These are phyloP conservation scores for Zygoascus flipseniorum DNA, from an alignment of 805 yeast species.

Conservation along the genomic window DNA sequence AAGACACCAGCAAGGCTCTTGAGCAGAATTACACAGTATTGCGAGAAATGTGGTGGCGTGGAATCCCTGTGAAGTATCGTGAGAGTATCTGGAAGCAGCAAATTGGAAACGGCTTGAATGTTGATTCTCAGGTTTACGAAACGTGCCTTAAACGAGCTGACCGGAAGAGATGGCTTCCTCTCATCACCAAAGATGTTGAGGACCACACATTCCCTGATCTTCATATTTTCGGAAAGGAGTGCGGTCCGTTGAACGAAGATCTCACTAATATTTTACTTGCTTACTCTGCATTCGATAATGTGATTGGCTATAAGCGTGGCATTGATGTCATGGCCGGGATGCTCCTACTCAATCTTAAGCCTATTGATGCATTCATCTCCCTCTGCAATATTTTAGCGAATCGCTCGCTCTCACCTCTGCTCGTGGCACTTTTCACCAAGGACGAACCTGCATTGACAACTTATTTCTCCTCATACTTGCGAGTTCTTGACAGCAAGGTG, in stretches of 20 bases:
- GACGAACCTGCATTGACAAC: slow-evolving; percentile 29
- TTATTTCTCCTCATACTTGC: slow-evolving; percentile 40
- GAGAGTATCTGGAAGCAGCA: slow-evolving; percentile 44
- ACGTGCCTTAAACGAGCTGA: slow-evolving; percentile 8
- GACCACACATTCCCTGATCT: slow-evolving; percentile 31
- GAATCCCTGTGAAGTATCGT: slow-evolving; percentile 41
- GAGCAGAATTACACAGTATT: slow-evolving; percentile 26
- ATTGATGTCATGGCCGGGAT: slow-evolving; percentile 35
- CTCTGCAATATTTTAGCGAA: slow-evolving; percentile 32
- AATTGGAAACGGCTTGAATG: slow-evolving; percentile 29
- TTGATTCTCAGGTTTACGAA: slow-evolving; percentile 14
- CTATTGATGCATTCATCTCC: slow-evolving; percentile 32
- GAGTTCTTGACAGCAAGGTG: slow-evolving; percentile 37
- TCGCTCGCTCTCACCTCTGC: slow-evolving; percentile 18
- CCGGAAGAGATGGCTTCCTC: not conserved
- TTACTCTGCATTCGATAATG: slow-evolving; percentile 20
- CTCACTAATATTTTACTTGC: slow-evolving; percentile 31
- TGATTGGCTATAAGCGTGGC: slow-evolving; percentile 30
- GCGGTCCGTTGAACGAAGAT: slow-evolving; percentile 28
- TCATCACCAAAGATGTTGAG: slow-evolving; percentile 11
- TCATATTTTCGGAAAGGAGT: slow-evolving; percentile 28
- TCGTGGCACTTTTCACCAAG: slow-evolving; percentile 25
- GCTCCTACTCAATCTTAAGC: slow-evolving; percentile 30
- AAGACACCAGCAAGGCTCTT: not conserved
- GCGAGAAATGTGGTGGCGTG: slow-evolving; percentile 52